Evolutionary conservation across 2,329 filamentous ascomycete genomes (phyloP).

Genomic region (Pseudocercospora macadamiae): DNA sequence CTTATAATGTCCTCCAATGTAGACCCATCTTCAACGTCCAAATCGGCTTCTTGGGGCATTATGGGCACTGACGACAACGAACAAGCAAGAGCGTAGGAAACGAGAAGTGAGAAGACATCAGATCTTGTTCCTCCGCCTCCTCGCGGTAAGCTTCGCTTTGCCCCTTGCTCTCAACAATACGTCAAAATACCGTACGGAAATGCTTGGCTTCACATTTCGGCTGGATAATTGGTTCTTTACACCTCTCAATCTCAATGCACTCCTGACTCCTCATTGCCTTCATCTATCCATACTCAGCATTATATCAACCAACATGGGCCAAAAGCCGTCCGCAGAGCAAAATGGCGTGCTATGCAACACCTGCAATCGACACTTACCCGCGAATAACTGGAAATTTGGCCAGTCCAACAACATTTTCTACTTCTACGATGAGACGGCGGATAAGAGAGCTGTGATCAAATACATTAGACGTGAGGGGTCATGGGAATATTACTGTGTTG

Average conservation of each 20-base stretch:
- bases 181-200: not conserved
- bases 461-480: not conserved
- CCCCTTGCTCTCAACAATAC: not conserved
- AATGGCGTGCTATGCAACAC: not conserved
- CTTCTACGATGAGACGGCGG: not conserved
- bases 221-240: not conserved
- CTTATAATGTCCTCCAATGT: no score
- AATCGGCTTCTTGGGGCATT: no score
- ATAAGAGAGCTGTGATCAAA: not conserved
- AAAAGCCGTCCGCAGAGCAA: not conserved
- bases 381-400: not conserved
- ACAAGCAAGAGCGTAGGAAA: no score
- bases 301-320: not conserved
- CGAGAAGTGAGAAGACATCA: no score
- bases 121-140: no score
- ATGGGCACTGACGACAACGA: no score
- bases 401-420: not conserved
- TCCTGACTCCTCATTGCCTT: not conserved
- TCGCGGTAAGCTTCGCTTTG: not conserved
- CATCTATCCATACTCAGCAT: not conserved
- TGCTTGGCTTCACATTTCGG: not conserved
- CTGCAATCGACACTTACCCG: not conserved
- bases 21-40: no score
- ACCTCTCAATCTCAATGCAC: not conserved
- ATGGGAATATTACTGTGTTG: not conserved